phyloP scores from a whole-genome alignment of 768 basidiomycete species.

The Boletus pseudo-olivaceus region DNA sequence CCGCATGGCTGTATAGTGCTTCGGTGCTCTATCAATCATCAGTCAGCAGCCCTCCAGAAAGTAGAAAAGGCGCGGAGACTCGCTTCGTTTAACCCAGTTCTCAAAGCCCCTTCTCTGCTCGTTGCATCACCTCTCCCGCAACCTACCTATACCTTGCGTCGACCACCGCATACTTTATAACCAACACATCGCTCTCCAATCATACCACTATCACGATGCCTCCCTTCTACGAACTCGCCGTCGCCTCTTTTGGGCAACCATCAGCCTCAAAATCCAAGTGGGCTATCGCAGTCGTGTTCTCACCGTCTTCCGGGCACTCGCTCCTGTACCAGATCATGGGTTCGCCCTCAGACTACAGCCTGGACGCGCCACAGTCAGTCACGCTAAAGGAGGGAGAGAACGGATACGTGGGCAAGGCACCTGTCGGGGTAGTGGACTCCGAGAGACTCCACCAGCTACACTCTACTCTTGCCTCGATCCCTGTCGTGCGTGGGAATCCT shows the following conservation, averaged over 20 bases:
- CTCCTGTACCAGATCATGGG: constrained; percentile 32
- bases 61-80: constrained; percentile 21
- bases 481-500: constrained; percentile 24
- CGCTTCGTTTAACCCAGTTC: neutral
- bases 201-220: constrained; percentile 21
- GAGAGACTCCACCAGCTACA: constrained; percentile 29
- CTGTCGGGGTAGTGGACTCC: constrained; percentile 27
- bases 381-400: constrained; percentile 30
- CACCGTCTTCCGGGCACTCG: constrained; percentile 27
- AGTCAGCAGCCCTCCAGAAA: constrained; percentile 6
- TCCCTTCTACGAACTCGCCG: constrained; percentile 32
- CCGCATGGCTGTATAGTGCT: constrained; percentile 20
- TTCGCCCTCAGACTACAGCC: constrained; percentile 24
- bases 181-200: neutral
- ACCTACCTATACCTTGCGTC: neutral
- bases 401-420: constrained; percentile 20
- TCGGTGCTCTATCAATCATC: constrained; percentile 15
- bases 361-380: constrained; percentile 33
- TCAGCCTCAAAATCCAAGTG: constrained; percentile 23
- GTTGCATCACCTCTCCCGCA: neutral
- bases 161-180: neutral
- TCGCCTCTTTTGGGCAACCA: constrained; percentile 26
- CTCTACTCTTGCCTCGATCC: constrained; percentile 25
- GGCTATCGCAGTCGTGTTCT: constrained; percentile 28
- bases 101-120: neutral